phyloP scores from a whole-genome alignment of 306 rosid genomes.

The Leucaena leucocephala region DNA sequence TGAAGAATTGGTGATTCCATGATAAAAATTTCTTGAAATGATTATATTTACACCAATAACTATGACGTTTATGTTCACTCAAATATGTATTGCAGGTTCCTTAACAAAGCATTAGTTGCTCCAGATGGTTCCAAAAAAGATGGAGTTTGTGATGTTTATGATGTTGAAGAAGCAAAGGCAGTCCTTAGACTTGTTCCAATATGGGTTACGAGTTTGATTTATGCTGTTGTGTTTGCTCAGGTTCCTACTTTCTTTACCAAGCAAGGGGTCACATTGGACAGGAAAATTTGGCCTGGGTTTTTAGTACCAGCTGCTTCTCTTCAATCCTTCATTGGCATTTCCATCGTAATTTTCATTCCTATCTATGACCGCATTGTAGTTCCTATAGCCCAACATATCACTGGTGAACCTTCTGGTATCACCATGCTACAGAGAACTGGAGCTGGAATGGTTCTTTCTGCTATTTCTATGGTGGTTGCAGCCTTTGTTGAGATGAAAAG shows the following conservation, averaged over 20 bases:
- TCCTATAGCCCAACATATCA: conserved; percentile 52
- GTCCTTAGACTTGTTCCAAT: too few species aligned
- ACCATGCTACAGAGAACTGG: conserved; percentile 38
- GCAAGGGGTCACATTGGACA: too few species aligned
- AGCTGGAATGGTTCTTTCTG: too few species aligned
- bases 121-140: not conserved
- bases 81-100: conserved; percentile 36
- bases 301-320: conserved; percentile 66
- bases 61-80: not conserved
- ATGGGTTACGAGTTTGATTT: too few species aligned
- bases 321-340: conserved; percentile 38
- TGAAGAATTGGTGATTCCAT: not conserved
- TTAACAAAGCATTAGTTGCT: conserved; percentile 42
- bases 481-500: too few species aligned
- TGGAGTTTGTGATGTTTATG: too few species aligned
- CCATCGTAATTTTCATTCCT: conserved; percentile 43
- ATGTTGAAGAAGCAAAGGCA: too few species aligned
- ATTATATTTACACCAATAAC: not conserved
- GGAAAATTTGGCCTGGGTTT: conserved; percentile 43
- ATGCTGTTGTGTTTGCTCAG: too few species aligned
- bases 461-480: too few species aligned
- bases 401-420: conserved; percentile 62
- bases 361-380: conserved; percentile 63
- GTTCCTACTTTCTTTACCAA: too few species aligned
- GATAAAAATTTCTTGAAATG: not conserved